phyloP scores from a whole-genome alignment of 139 green algal genomes.

The Mesostigma viride region DNA sequence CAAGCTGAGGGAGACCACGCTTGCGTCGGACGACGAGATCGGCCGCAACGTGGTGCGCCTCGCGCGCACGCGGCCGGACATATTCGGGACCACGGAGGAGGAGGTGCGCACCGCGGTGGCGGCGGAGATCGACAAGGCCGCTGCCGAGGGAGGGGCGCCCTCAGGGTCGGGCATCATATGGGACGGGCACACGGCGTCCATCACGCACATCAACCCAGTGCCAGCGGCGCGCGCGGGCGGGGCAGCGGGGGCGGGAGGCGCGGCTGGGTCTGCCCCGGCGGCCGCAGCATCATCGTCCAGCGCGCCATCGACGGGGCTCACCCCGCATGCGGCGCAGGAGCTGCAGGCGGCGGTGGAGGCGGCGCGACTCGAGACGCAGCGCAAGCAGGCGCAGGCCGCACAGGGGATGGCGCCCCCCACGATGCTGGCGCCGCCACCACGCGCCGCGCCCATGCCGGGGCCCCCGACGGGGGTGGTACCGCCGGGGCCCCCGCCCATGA shows the following conservation, averaged over 20 bases:
- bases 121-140: slow-evolving; percentile 59
- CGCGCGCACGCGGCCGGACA: slow-evolving; percentile 74
- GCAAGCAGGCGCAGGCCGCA: slow-evolving; percentile 7
- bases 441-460: slow-evolving; percentile 13
- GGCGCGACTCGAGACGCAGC: background rate
- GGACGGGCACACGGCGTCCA: slow-evolving; percentile 24
- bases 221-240: no score
- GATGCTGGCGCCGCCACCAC: slow-evolving; percentile 10
- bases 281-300: no score
- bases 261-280: no score
- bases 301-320: no score
- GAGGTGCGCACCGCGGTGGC: slow-evolving; percentile 60
- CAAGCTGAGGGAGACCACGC: slow-evolving; percentile 68
- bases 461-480: background rate
- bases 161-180: slow-evolving; percentile 15
- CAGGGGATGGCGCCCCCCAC: background rate
- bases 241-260: no score
- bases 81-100: slow-evolving; percentile 82
- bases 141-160: slow-evolving; percentile 43
- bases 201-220: no score
- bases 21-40: slow-evolving; percentile 90
- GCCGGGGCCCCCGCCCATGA: background rate
- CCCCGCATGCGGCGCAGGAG: slow-evolving; percentile 8
- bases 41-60: slow-evolving; percentile 73
- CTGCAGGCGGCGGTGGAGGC: slow-evolving; percentile 18